Evolutionary conservation across 1,139 yeast genomes (phyloP).

Genomic region (Meyerozyma athensensis): DNA sequence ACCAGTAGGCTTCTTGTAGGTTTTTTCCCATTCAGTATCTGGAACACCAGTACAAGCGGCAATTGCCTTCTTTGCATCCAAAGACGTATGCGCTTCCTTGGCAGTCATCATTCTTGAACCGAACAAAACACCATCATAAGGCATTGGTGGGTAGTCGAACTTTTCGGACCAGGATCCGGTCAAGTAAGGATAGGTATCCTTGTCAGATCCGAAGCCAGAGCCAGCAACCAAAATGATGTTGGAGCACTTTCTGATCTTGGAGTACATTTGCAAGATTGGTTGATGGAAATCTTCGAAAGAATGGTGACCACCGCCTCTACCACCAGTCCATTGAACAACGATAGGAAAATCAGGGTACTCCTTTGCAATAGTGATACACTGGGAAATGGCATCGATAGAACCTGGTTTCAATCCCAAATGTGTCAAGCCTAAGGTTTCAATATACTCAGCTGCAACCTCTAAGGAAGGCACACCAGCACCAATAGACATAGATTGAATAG

Average conservation of each 20-base stretch:
- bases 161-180: constrained; percentile 91
- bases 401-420: constrained; percentile 98
- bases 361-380: constrained; percentile 84
- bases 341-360: constrained; percentile 96
- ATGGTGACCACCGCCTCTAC: constrained; percentile 99
- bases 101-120: constrained; percentile 98
- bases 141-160: constrained; percentile 95
- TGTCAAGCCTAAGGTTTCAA: constrained; percentile 85
- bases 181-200: constrained; percentile 93
- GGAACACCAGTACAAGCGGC: constrained; percentile 87
- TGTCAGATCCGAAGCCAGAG: constrained; percentile 96
- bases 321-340: constrained; percentile 99
- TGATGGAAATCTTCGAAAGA: constrained; percentile 98
- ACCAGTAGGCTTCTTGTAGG: constrained; percentile 94
- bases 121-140: constrained; percentile 93
- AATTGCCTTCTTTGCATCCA: constrained; percentile 90
- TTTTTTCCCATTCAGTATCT: constrained; percentile 86
- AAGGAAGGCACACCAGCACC: constrained; percentile 99
- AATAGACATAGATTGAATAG: constrained; percentile 90
- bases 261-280: constrained; percentile 92
- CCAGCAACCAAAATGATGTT: constrained; percentile 93
- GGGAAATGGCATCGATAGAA: constrained; percentile 86
- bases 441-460: constrained; percentile 96
- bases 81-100: constrained; percentile 91
- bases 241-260: constrained; percentile 86